Evolutionary conservation across 805 yeast genomes (phyloP), one percentile per base, ranked within the genome.

Genomic region (Kluyveromyces siamensis): DNA sequence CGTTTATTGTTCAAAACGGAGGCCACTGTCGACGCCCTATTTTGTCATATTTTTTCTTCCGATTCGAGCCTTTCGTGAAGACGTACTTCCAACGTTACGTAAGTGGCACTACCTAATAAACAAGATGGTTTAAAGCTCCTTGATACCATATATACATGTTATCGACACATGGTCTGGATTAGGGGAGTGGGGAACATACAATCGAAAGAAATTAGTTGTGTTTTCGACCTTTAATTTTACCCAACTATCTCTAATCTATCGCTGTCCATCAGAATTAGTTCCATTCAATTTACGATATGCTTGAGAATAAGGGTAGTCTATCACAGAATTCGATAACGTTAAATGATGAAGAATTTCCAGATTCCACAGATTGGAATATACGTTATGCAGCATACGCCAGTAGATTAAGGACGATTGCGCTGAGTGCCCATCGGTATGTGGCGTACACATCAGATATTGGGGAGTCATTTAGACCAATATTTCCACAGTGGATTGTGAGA

Each of bases 361-460:
- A 75, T 48, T 59, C 76, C 36, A 72, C 76, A 6, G 80, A 76
- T 43, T 66, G 76, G 19, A 62, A 61, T 46, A 61, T 84, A 43
- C 79, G 95, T 74, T 86, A 86, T 61, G 87, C 91, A 5, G 95
- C 91, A 8, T 86, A 86, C 63, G 89, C 90, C 52, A 81, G 81
- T 62, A 69, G 95, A 58, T 60, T 84, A 43, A 71, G 89, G 62
- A 84, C 89, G 8, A 81, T 86, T 50, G 70, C 84, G 44, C 56
- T 73, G 45, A 87, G 93, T 6, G 77, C 90, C 14, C 91, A 84
- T 61, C 69, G 95, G 57, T 87, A 86, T 59, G 87, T 86, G 25
- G 95, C 95, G 1, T 86, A 87, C 66, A 85, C 95, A 2, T 83
- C 90, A 0, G 95, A 86, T 62, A 80, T 86, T 56, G 95, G 95